Conservation (phyloP, 257 asterid genomes). For the Solanum habrochaites region DNA sequence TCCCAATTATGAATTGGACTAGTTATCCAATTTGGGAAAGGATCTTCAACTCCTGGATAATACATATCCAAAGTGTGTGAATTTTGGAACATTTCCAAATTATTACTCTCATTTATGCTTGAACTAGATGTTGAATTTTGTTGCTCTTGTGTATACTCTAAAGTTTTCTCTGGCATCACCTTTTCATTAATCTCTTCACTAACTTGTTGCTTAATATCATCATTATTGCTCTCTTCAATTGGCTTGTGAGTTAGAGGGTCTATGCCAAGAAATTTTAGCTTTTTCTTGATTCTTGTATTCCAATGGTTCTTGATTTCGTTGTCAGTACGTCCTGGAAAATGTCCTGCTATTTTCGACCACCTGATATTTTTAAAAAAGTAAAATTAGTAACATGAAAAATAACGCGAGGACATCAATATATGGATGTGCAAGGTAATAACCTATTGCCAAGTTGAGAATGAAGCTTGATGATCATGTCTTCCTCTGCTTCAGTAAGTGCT, state of each 20-base stretch:
- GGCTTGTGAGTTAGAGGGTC: constrained; percentile 39
- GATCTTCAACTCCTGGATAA: constrained; percentile 10
- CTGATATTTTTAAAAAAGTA: constrained; percentile 9
- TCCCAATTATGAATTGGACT: constrained; percentile 51
- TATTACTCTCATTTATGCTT: background rate
- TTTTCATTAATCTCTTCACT: constrained; percentile 4
- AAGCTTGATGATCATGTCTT: constrained; percentile 72
- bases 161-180: background rate
- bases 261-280: constrained; percentile 25
- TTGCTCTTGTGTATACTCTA: constrained; percentile 7
- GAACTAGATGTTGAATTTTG: background rate
- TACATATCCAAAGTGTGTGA: constrained; percentile 12
- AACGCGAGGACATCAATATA: background rate
- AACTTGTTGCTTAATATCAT: constrained; percentile 4
- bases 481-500: constrained; percentile 66
- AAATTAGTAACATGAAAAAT: background rate
- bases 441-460: constrained; percentile 78
- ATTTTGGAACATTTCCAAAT: constrained; percentile 5
- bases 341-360: constrained; percentile 89
- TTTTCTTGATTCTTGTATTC: constrained; percentile 51
- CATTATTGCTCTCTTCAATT: constrained; percentile 12
- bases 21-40: constrained; percentile 41
- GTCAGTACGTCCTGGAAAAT: constrained; percentile 47
- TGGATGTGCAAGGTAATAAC: constrained; percentile 7
- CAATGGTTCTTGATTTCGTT: constrained; percentile 45